Conservation (phyloP, 257 asterid species). For the Gynochthodes officinalis region DNA sequence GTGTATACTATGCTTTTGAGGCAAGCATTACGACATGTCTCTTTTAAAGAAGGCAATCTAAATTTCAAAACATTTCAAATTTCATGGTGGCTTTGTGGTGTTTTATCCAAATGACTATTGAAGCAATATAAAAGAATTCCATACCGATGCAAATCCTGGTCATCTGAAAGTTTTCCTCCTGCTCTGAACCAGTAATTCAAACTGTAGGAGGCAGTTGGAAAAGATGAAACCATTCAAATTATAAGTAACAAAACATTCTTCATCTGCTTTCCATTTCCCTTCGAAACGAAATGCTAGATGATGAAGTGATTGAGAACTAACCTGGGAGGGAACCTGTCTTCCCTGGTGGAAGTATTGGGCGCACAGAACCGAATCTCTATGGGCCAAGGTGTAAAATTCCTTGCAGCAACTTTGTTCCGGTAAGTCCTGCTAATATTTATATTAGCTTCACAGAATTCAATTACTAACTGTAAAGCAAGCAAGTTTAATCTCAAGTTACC, state of each 20-base stretch:
- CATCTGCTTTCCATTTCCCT: slow-evolving; percentile 10
- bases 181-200: slow-evolving; percentile 95
- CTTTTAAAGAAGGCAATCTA: not conserved
- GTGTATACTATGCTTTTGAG: not conserved
- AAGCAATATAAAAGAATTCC: slow-evolving; percentile 16
- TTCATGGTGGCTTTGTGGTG: not conserved
- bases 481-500: not conserved
- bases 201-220: slow-evolving; percentile 38
- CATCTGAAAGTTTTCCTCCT: slow-evolving; percentile 83
- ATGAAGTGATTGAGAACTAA: slow-evolving; percentile 26
- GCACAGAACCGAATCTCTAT: slow-evolving; percentile 81
- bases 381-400: slow-evolving; percentile 80
- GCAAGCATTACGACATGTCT: not conserved
- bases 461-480: not conserved
- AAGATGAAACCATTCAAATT: slow-evolving; percentile 2
- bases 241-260: slow-evolving; percentile 10
- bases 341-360: slow-evolving; percentile 60
- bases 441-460: not conserved
- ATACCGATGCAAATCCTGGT: slow-evolving; percentile 89
- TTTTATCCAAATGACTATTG: not conserved
- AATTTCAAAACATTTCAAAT: not conserved
- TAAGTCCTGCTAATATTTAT: slow-evolving; percentile 57
- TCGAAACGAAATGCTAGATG: slow-evolving; percentile 17
- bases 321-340: slow-evolving; percentile 89
- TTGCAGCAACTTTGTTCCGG: slow-evolving; percentile 78